Percentiles rank a stretch among this genome's conserved stretches.
These are phyloP conservation scores for Pseudomonodictys pantanalensis DNA, from an alignment of 495 filamentous ascomycete species.

Conservation along the genomic window DNA sequence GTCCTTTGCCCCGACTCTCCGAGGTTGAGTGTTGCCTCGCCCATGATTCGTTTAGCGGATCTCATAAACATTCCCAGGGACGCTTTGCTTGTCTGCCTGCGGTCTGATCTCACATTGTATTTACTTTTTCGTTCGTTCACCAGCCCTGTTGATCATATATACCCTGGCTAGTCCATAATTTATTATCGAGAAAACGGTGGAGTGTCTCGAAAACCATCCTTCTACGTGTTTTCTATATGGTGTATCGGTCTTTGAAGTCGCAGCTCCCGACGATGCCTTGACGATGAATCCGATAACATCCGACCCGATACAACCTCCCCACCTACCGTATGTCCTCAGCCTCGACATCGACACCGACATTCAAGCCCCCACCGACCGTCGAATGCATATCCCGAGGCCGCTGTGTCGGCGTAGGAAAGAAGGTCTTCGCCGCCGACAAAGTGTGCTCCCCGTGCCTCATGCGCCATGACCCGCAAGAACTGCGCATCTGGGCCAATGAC, in stretches of 20 bases:
- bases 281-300: background rate
- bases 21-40: no score
- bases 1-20: no score
- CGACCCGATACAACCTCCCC: background rate
- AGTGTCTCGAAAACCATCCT: background rate
- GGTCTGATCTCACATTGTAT: no score
- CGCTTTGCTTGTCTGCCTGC: no score
- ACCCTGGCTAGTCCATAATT: background rate
- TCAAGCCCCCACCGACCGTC: slow-evolving; percentile 14
- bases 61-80: no score
- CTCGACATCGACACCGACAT: background rate
- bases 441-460: slow-evolving; percentile 9
- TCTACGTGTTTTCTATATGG: background rate
- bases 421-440: background rate
- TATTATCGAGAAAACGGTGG: background rate
- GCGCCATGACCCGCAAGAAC: slow-evolving; percentile 5
- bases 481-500: slow-evolving; percentile 1
- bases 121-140: no score
- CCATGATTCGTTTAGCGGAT: no score
- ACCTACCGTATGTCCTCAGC: background rate
- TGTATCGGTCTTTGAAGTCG: background rate
- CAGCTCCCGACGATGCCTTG: background rate
- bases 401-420: slow-evolving; percentile 10
- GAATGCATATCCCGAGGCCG: slow-evolving; percentile 2
- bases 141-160: background rate